These are phyloP conservation scores for Sphagnum magellanicum DNA, from an alignment of 228 moss, liverwort and hornwort species.

Conservation along the genomic window DNA sequence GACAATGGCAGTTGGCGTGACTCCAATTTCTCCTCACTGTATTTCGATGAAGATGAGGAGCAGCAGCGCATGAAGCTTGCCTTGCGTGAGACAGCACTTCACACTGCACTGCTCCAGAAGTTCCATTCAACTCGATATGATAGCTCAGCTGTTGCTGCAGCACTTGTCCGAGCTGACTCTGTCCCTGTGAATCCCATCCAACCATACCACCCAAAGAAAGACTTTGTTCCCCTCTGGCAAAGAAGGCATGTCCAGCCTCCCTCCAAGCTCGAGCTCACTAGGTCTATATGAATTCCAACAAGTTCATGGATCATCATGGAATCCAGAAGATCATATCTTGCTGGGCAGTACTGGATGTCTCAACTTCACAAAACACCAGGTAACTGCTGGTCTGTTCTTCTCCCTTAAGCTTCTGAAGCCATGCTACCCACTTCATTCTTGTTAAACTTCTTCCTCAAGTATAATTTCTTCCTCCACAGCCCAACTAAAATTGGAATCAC, in stretches of 20 bases:
- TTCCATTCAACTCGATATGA: constrained; percentile 29
- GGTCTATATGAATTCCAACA: constrained; percentile 13
- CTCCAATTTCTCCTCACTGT: too few relatives aligned
- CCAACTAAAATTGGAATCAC: too few relatives aligned
- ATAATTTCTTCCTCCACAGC: too few relatives aligned
- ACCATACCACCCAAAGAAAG: background rate
- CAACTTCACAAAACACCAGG: too few relatives aligned
- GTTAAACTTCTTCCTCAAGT: too few relatives aligned
- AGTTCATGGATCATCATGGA: too few relatives aligned
- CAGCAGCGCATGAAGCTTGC: constrained; percentile 3
- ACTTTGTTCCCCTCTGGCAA: constrained; percentile 26
- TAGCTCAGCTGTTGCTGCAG: background rate
- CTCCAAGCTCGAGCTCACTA: constrained; percentile 32
- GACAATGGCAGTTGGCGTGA: constrained; percentile 14
- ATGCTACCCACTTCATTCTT: too few relatives aligned
- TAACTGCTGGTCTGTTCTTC: too few relatives aligned
- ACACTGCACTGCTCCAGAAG: constrained; percentile 28
- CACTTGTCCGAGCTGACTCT: constrained; percentile 13
- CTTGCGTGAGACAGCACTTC: constrained; percentile 15
- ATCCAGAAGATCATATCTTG: too few relatives aligned
- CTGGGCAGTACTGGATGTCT: too few relatives aligned
- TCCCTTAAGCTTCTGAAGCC: too few relatives aligned
- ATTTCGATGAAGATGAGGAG: constrained; percentile 16
- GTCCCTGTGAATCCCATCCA: constrained; percentile 12
- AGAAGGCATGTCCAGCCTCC: constrained; percentile 33